Evolutionary conservation across 2,329 filamentous ascomycete species (phyloP), one percentile per base, ranked within the genome.

Genomic region (Thermothelomyces thermophilus): DNA sequence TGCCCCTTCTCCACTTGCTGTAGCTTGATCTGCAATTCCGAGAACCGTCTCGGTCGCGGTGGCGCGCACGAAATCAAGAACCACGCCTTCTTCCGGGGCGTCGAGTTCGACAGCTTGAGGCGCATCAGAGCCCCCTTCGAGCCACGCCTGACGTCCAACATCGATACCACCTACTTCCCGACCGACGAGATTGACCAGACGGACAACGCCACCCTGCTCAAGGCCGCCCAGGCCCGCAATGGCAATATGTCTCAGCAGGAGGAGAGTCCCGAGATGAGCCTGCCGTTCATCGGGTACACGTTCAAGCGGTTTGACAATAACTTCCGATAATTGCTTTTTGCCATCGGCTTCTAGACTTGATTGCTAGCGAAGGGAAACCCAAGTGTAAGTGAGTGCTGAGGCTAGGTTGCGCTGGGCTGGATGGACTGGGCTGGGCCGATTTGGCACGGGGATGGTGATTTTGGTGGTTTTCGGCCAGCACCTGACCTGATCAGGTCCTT

Each of bases 121-220:
- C 84, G 86, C 53, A 97, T 98, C 63, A 86, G 90, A 33, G 93
- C 93, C 51, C 93, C 93, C 0, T 98, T 98, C 66, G 91, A 97
- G 72, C 93, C 93, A 2, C 89, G 90, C 63, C 76, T 98, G 57
- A 86, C 87, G 53, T 95, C 89, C 56, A 93, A 93, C 68, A 86
- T 95, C 62, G 93, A 98, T 66, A 95, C 93, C 17, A 91, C 90
- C 41, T 97, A 98, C 75, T 98, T 98, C 82, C 93, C 93, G 9
- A 96, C 90, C 46, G 93, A 98, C 65, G 93, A 98, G 70, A 96
- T 98, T 64, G 90, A 95, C 62, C 91, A 97, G 73, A 91, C 90
- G 48, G 90, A 96, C 68, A 95, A 90, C 57, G 89, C 87, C 49
- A 93, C 90, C 20, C 79, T 87, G 58, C 79, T 95, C 63, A 87